Evolutionary conservation across 305 asterid genomes (phyloP).

Genomic region (Nicotiana rustica): DNA sequence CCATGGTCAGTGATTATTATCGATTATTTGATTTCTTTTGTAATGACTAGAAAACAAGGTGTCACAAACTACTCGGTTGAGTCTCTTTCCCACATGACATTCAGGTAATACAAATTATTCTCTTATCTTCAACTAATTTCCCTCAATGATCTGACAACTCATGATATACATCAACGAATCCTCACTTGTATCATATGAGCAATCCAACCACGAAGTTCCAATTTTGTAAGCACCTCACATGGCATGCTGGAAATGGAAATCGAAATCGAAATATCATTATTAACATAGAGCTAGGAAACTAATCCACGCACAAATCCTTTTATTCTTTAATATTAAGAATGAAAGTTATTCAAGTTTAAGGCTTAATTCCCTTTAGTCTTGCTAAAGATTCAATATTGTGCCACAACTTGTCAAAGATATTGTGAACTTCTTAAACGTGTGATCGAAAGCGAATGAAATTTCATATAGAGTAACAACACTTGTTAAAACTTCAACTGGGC

Average conservation of each 20-base stretch:
- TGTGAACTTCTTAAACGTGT: neutral
- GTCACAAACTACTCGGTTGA: neutral
- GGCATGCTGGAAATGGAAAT: constrained; percentile 7
- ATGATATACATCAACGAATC: neutral
- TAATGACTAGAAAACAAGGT: neutral
- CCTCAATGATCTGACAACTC: constrained; percentile 22
- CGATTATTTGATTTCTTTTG: neutral
- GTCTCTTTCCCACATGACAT: constrained; percentile 17
- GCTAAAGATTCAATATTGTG: neutral
- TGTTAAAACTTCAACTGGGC: neutral
- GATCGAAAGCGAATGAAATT: neutral
- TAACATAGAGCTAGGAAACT: neutral
- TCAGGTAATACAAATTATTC: constrained; percentile 7
- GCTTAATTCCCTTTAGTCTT: neutral
- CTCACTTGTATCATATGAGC: neutral
- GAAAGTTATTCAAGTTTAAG: too few relatives aligned
- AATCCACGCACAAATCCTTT: neutral
- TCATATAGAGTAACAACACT: neutral
- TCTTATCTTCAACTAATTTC: constrained; percentile 11
- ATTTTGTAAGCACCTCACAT: constrained; percentile 23
- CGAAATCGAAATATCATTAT: constrained; percentile 17
- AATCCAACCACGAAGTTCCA: neutral
- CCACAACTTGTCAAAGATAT: neutral
- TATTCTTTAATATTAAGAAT: neutral
- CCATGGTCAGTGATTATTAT: neutral